These are phyloP conservation scores for Coix lacrymajobi DNA, from an alignment of 176 grass and related monocot genomes.

Conservation along the genomic window DNA sequence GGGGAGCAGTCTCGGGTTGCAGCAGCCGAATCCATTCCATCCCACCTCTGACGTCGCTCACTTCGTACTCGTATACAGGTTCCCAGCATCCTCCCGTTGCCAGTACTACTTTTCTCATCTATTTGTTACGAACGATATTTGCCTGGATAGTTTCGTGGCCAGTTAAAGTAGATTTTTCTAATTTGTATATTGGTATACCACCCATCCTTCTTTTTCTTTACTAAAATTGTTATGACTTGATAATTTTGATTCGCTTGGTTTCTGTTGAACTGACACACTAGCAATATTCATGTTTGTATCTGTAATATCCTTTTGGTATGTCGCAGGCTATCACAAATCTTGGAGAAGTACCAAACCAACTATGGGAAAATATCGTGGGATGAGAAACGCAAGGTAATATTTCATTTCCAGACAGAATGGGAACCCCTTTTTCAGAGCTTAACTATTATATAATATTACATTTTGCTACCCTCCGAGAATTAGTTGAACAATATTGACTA, in stretches of 20 bases:
- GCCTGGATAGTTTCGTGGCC: not conserved
- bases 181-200: not conserved
- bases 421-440: not conserved
- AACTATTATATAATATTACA: not conserved
- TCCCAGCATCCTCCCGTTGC: not conserved
- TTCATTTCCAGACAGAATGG: not conserved
- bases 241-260: not conserved
- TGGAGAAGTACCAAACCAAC: conserved; percentile 90
- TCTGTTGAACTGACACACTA: not conserved
- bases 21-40: too few relatives aligned
- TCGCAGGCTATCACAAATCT: conserved; percentile 53
- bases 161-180: not conserved
- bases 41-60: too few relatives aligned
- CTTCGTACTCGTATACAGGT: too few relatives aligned
- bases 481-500: not conserved
- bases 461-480: not conserved
- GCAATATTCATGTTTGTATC: too few relatives aligned
- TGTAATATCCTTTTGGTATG: conserved; percentile 8
- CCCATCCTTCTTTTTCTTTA: not conserved
- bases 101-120: not conserved
- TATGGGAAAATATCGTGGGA: conserved; percentile 83
- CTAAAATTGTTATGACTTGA: not conserved
- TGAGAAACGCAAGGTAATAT: conserved; percentile 79
- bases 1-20: too few relatives aligned
- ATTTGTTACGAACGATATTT: not conserved